A percentile compares a stretch with the other conserved stretches of the same genome.
Conservation (phyloP, 202 grass and related monocot genomes). For the Dendrocalamus latiflorus region DNA sequence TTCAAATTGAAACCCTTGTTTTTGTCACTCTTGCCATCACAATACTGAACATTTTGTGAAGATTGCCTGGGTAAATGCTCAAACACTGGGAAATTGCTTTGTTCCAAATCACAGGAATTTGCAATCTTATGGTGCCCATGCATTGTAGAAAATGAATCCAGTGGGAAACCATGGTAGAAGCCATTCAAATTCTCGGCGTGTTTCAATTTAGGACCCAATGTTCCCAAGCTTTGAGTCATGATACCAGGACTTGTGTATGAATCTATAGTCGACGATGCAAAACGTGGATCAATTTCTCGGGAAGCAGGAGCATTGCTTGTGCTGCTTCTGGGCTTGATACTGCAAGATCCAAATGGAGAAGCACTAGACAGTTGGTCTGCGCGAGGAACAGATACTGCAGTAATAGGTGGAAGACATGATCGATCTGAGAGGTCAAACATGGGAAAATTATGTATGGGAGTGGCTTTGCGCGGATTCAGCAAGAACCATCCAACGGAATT, state of each 20-base stretch:
- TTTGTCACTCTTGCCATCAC: conserved; percentile 30
- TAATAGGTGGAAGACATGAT: conserved; percentile 31
- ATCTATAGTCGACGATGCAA: conserved; percentile 29
- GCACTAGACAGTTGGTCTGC: conserved; percentile 5
- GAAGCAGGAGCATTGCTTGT: conserved; percentile 27
- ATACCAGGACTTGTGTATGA: conserved; percentile 23
- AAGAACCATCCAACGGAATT: conserved; percentile 44
- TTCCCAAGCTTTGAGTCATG: conserved; percentile 28
- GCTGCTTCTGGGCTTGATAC: conserved; percentile 13
- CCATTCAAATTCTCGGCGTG: conserved; percentile 24
- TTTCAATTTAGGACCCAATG: neutral
- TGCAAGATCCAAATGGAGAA: conserved; percentile 21
- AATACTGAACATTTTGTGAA: neutral
- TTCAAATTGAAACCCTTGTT: conserved; percentile 61
- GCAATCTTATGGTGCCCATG: conserved; percentile 13
- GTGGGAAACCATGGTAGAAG: conserved; percentile 26
- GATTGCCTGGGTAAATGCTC: conserved; percentile 27
- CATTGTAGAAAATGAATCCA: conserved; percentile 32
- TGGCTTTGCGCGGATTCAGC: conserved; percentile 17
- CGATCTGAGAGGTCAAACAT: conserved; percentile 19
- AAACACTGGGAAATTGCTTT: conserved; percentile 32
- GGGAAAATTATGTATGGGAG: conserved; percentile 30
- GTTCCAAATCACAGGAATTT: conserved; percentile 33
- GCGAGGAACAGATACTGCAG: conserved; percentile 31
- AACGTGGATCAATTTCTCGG: conserved; percentile 32